These are phyloP conservation scores for Fonsecaea pedrosoi DNA, from an alignment of 2,329 filamentous ascomycete species.

Conservation along the genomic window DNA sequence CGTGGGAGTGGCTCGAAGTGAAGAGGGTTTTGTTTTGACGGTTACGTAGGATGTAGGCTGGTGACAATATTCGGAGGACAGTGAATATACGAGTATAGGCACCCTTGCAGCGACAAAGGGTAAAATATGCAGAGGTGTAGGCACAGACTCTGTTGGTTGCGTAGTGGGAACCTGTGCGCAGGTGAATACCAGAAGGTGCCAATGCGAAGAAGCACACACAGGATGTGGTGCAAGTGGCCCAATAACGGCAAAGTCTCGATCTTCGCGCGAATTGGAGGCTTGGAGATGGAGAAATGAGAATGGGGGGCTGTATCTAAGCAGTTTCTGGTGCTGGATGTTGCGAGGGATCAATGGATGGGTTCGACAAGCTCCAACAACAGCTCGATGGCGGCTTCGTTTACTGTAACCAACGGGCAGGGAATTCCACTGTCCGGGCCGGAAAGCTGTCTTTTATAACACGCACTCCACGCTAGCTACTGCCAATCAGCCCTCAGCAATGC, in stretches of 20 bases:
- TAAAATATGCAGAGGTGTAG: background rate
- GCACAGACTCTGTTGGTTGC: background rate
- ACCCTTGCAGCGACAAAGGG: background rate
- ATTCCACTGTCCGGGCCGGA: slow-evolving; percentile 9
- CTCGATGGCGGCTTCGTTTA: slow-evolving; percentile 14
- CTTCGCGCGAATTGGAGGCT: slow-evolving; percentile 3
- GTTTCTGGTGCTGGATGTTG: slow-evolving; percentile 8
- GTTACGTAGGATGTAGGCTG: background rate
- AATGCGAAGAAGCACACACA: slow-evolving; percentile 9
- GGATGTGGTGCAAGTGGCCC: background rate
- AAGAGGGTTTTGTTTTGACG: background rate
- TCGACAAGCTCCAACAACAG: slow-evolving; percentile 12
- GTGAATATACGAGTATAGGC: background rate
- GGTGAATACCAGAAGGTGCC: background rate
- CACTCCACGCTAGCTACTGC: slow-evolving; percentile 14
- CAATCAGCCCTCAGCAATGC: slow-evolving; percentile 15
- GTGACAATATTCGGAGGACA: background rate
- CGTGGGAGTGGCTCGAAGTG: background rate
- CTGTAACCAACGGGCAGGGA: slow-evolving; percentile 14
- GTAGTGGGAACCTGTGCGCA: background rate
- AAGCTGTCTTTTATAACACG: slow-evolving; percentile 16
- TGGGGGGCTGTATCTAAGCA: slow-evolving; percentile 1
- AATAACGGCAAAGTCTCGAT: background rate
- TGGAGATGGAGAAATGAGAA: background rate
- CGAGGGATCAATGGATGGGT: slow-evolving; percentile 17